Percentiles rank a stretch among this genome's conserved stretches.
These are phyloP conservation scores for Zygosaccharomyces sapae DNA, from an alignment of 1,139 yeast genomes.

Conservation along the genomic window DNA sequence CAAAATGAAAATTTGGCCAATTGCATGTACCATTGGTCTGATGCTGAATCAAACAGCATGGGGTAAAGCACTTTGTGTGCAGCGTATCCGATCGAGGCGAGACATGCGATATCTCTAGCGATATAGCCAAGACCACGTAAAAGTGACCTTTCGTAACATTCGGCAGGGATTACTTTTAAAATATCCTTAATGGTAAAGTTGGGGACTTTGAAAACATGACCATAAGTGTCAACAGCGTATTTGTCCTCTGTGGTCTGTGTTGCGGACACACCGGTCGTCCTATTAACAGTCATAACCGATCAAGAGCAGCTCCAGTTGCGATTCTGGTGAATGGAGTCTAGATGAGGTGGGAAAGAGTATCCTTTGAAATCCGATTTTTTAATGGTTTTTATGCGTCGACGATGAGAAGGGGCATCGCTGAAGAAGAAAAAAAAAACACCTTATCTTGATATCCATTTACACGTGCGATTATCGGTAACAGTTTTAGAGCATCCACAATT, in stretches of 20 bases:
- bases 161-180: constrained; percentile 55
- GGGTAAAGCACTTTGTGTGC: constrained; percentile 20
- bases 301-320: background rate
- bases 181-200: constrained; percentile 61
- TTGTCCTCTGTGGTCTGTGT: constrained; percentile 29
- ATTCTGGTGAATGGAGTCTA: background rate
- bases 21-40: constrained; percentile 7
- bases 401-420: constrained; percentile 2
- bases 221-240: constrained; percentile 50
- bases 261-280: constrained; percentile 7
- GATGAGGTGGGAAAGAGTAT: background rate
- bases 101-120: constrained; percentile 49
- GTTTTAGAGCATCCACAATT: background rate
- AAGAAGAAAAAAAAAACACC: no score
- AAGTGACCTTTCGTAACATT: constrained; percentile 56
- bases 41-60: constrained; percentile 10
- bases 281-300: background rate
- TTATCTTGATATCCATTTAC: no score
- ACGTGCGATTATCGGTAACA: background rate
- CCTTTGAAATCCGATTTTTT: background rate
- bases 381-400: background rate
- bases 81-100: constrained; percentile 41
- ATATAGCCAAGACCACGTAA: constrained; percentile 52
- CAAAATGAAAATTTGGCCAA: constrained; percentile 52
- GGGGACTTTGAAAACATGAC: constrained; percentile 57